Base-by-base conservation (phyloP, 306 rosid species). In the Arachis hypogaea region DNA sequence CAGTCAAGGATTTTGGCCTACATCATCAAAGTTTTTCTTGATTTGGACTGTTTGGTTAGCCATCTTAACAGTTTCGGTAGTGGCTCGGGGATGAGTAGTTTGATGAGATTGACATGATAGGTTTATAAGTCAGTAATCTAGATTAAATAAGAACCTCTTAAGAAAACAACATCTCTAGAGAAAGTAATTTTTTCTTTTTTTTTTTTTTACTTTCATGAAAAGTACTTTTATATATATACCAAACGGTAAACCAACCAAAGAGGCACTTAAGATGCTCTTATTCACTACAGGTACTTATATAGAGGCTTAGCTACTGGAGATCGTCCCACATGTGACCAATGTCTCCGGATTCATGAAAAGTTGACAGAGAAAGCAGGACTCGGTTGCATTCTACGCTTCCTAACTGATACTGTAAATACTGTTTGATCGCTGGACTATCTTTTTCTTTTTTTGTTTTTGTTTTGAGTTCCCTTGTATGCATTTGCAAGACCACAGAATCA, bases 241-340 rank as follows among this genome's bases (percentile, higher is more conserved):
- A 33, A 33, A 33, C 4, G 4, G 38, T 33, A 33, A 33, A 2
- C 38, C 38, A 33, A 33, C 38, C 12, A 46, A 50, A 50, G 1
- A 50, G 56, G 12, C n/a, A 11, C 11, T 61, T 80, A 74, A 80
- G 66, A 43, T 8, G 11, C 51, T 72, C 5, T 22, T 74, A 52
- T 80, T 61, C n/a, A 9, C 29, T 76, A 3, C 68, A 94, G 99
- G 91, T 94, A 94, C 85, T 80, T 94, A 82, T 94, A 92, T 33
- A 87, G 94, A 88, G 99, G 99, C 55, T 86, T 94, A 86, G 86
- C 99, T 33, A 94, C 96, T 0, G 96, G 99, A 44, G 99, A 94
- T 84, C 92, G 99, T 45, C 96, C 99, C 5, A 92, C 97, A 3
- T 94, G 99, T 7, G 99, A 94, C 22, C 96, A 90, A 66, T 92